A percentile compares a stretch with the other conserved stretches of the same genome.
These are phyloP conservation scores for Shiraia sp. DNA, from an alignment of 2,329 filamentous ascomycete genomes.

Conservation along the genomic window DNA sequence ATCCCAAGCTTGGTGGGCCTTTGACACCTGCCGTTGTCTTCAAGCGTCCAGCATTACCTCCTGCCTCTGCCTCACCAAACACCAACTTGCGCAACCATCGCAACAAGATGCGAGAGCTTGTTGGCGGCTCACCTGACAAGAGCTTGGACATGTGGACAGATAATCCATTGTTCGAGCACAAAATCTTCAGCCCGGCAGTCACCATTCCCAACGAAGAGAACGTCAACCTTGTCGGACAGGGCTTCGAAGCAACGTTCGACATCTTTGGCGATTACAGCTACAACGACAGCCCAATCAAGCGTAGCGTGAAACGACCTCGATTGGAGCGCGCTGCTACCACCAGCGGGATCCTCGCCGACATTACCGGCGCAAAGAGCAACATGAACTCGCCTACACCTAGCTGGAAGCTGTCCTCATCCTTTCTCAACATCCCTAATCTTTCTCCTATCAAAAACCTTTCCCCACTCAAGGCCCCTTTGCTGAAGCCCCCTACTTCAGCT, in stretches of 20 bases:
- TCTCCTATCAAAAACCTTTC: constrained; percentile 38
- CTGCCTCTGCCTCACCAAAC: constrained; percentile 84
- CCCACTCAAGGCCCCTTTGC: constrained; percentile 34
- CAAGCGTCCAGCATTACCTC: constrained; percentile 66
- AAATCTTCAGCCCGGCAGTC: constrained; percentile 67
- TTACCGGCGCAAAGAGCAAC: constrained; percentile 59
- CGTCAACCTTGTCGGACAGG: constrained; percentile 54
- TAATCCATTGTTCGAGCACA: constrained; percentile 48
- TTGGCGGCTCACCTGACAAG: constrained; percentile 73
- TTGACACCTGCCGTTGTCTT: constrained; percentile 85
- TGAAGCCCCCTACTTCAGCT: constrained; percentile 32
- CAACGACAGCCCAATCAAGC: constrained; percentile 68
- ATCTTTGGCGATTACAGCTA: constrained; percentile 60
- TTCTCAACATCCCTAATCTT: constrained; percentile 42
- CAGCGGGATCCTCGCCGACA: constrained; percentile 63
- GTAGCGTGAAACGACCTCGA: constrained; percentile 59
- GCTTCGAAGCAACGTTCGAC: constrained; percentile 61
- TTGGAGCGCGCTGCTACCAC: constrained; percentile 67
- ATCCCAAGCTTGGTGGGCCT: constrained; percentile 52
- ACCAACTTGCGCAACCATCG: constrained; percentile 90
- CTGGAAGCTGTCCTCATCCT: constrained; percentile 41
- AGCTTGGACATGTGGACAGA: constrained; percentile 57
- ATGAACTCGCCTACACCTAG: constrained; percentile 43
- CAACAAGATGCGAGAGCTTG: constrained; percentile 76
- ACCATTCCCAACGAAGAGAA: constrained; percentile 63